Conservation (phyloP, 331 rosid species). For the Malus hybrid region DNA sequence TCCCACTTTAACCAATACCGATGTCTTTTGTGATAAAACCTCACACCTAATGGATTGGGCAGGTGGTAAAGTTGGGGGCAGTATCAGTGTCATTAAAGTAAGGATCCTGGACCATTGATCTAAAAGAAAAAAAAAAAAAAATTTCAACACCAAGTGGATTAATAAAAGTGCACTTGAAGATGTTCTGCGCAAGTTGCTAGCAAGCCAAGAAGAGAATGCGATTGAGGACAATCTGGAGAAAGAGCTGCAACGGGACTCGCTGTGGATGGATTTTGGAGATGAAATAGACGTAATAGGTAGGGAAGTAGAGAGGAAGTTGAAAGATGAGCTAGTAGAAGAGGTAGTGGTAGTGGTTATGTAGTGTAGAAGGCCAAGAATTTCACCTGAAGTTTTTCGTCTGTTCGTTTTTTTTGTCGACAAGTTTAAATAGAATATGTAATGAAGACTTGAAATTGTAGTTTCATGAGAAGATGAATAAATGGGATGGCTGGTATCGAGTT, state of each 20-base stretch:
- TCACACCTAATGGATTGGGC: no score
- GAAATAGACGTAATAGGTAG: slow-evolving; percentile 58
- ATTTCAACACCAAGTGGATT: slow-evolving; percentile 11
- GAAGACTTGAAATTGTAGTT: slow-evolving; percentile 32
- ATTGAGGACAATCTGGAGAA: slow-evolving; percentile 42
- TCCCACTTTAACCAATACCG: no score
- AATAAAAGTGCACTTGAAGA: slow-evolving; percentile 30
- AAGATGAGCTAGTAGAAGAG: slow-evolving; percentile 64
- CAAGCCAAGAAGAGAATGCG: slow-evolving; percentile 33
- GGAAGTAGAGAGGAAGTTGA: slow-evolving; percentile 52
- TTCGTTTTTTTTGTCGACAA: slow-evolving; percentile 1
- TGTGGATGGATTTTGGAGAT: slow-evolving; percentile 54
- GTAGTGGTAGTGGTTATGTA: slow-evolving; percentile 25
- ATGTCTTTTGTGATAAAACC: no score
- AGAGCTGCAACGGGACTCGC: slow-evolving; percentile 37
- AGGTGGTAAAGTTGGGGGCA: no score
- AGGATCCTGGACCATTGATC: no score
- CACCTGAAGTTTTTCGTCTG: slow-evolving; percentile 15
- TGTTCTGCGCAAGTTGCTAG: slow-evolving; percentile 36
- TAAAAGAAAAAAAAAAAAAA: no score
- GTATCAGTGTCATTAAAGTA: no score
- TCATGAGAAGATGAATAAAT: slow-evolving; percentile 52
- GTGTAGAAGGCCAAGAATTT: slow-evolving; percentile 19
- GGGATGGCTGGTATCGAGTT: not conserved
- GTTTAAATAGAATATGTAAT: slow-evolving; percentile 32